A percentile compares a stretch with the other conserved stretches of the same genome.
Conservation (phyloP, 495 filamentous ascomycete species). For the Elasticomyces elasticus region DNA sequence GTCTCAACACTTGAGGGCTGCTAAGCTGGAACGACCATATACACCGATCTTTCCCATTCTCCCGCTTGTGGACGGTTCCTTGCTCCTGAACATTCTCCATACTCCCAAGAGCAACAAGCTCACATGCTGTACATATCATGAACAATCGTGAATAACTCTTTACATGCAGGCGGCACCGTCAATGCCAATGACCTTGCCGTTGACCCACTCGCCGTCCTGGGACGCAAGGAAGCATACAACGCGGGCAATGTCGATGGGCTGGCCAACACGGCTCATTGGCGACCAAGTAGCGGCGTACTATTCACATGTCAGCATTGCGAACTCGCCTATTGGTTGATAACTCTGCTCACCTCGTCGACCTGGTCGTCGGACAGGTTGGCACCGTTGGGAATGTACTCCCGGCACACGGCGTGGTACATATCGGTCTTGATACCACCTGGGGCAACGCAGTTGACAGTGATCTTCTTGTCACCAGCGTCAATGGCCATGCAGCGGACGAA, state of each 20-base stretch:
- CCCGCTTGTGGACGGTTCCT: background rate
- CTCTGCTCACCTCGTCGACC: slow-evolving; percentile 30
- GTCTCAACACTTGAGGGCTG: slow-evolving; percentile 1
- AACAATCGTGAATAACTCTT: slow-evolving; percentile 8
- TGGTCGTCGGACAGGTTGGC: slow-evolving; percentile 38
- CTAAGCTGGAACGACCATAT: background rate
- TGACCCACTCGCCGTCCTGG: slow-evolving; percentile 58
- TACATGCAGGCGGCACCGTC: slow-evolving; percentile 30
- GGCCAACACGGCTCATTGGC: slow-evolving; percentile 49
- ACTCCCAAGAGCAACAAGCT: background rate
- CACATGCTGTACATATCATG: slow-evolving; percentile 8
- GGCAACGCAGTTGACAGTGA: slow-evolving; percentile 57
- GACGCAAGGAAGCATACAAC: slow-evolving; percentile 56
- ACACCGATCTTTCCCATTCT: background rate
- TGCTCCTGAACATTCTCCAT: background rate
- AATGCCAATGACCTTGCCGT: slow-evolving; percentile 46
- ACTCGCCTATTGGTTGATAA: background rate
- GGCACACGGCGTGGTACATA: slow-evolving; percentile 57
- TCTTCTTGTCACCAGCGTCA: slow-evolving; percentile 40
- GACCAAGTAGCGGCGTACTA: slow-evolving; percentile 46
- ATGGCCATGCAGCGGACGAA: slow-evolving; percentile 48
- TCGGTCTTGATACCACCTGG: slow-evolving; percentile 61
- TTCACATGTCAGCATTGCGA: background rate
- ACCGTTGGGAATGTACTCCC: slow-evolving; percentile 54
- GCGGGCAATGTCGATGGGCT: slow-evolving; percentile 55